These are phyloP conservation scores for Apiospora sp. DNA, from an alignment of 2,329 filamentous ascomycete species.

Conservation along the genomic window DNA sequence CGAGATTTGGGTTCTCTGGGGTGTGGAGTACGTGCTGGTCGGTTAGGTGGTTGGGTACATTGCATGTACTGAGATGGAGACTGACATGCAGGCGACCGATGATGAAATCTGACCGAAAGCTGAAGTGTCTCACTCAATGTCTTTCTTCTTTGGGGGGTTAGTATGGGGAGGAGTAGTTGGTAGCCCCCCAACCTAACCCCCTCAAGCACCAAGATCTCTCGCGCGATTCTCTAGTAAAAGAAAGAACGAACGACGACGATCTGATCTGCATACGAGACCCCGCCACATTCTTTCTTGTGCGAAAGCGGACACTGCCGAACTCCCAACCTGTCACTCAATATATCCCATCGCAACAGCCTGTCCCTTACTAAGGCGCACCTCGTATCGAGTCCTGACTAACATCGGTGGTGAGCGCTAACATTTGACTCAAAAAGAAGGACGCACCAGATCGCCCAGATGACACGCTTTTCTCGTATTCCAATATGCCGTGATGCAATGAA, in stretches of 20 bases:
- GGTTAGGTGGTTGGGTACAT: background rate
- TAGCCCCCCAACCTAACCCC: background rate
- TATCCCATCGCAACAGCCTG: background rate
- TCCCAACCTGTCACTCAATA: background rate
- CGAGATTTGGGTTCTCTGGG: background rate
- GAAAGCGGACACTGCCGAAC: background rate
- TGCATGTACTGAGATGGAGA: background rate
- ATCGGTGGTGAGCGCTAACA: background rate
- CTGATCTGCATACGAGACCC: no score
- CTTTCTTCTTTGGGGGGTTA: background rate
- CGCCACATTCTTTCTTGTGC: background rate
- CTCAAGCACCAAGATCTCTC: background rate
- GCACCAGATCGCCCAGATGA: background rate
- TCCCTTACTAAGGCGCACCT: background rate
- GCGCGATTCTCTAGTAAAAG: background rate
- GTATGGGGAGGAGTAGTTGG: no score
- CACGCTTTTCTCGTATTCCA: conserved; percentile 18
- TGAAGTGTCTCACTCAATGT: conserved; percentile 10
- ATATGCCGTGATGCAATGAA: background rate
- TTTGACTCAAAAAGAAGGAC: background rate
- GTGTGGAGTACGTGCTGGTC: background rate
- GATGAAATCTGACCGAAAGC: conserved; percentile 13
- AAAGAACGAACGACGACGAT: background rate
- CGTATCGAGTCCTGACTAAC: background rate
- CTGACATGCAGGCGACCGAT: conserved; percentile 3